These are phyloP conservation scores for Pseudogymnoascus sp. DNA, from an alignment of 2,329 filamentous ascomycete genomes.

Conservation along the genomic window DNA sequence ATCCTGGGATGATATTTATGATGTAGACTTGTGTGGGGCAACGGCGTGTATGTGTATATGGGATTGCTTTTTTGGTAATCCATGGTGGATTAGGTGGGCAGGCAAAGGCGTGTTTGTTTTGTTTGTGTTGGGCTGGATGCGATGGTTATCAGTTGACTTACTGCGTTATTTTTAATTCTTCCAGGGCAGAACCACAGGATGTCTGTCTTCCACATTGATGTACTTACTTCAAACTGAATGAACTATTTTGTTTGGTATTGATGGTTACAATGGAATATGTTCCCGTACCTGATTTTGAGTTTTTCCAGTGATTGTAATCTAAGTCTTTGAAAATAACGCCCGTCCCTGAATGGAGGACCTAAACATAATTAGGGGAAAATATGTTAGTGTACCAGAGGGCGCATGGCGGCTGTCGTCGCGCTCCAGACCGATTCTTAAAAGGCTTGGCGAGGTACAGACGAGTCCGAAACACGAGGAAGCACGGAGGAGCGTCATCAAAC, in stretches of 20 bases:
- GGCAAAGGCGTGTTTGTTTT: conserved; percentile 4
- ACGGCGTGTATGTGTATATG: conserved; percentile 7
- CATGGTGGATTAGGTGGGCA: conserved; percentile 7
- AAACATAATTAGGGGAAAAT: not conserved
- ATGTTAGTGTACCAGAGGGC: conserved; percentile 1
- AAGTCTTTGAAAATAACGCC: not conserved
- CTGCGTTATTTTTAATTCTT: conserved; percentile 3
- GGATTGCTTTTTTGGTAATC: conserved; percentile 7
- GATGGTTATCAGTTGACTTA: not conserved
- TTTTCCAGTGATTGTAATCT: not conserved
- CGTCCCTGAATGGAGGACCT: not conserved
- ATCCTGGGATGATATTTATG: conserved; percentile 8
- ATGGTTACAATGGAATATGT: not conserved
- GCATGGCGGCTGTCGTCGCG: not conserved
- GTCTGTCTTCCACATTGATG: not conserved
- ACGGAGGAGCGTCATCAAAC: conserved; percentile 6
- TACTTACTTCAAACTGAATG: not conserved
- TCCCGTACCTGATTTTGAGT: not conserved
- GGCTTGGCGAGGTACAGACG: not conserved
- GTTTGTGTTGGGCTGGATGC: conserved; percentile 3
- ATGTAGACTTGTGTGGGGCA: conserved; percentile 4
- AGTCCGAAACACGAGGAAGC: not conserved
- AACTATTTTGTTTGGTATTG: conserved; percentile 1
- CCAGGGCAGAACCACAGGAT: not conserved
- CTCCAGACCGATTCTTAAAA: not conserved